These are phyloP conservation scores for Carex pumila DNA, from an alignment of 176 grass and related monocot species.

Conservation along the genomic window DNA sequence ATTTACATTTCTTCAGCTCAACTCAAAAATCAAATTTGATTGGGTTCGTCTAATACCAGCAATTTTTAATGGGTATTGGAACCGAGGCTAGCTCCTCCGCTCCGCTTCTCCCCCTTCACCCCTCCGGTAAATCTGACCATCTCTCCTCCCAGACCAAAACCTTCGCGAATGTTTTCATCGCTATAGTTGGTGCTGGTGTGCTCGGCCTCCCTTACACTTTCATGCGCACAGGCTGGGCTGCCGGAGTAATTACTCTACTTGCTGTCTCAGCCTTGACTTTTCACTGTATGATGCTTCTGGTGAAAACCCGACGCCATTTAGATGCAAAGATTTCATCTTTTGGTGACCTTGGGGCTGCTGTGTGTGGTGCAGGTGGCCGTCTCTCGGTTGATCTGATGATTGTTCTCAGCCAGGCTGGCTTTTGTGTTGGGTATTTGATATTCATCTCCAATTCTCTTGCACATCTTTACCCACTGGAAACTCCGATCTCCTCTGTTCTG, in stretches of 20 bases:
- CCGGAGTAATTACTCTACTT: slow-evolving; percentile 53
- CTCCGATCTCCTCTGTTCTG: slow-evolving; percentile 16
- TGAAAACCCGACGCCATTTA: slow-evolving; percentile 56
- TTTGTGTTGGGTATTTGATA: slow-evolving; percentile 90
- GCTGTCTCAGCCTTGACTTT: slow-evolving; percentile 67
- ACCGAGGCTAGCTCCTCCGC: slow-evolving; percentile 54
- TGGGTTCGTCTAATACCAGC: neutral
- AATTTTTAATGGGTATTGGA: slow-evolving; percentile 42
- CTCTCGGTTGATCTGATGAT: slow-evolving; percentile 79
- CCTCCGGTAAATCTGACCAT: neutral
- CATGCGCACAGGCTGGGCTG: slow-evolving; percentile 79
- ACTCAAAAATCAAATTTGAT: neutral
- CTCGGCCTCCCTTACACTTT: slow-evolving; percentile 97
- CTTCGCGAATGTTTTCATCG: slow-evolving; percentile 94
- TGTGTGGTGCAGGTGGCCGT: slow-evolving; percentile 46
- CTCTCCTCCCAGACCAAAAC: slow-evolving; percentile 95
- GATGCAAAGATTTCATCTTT: slow-evolving; percentile 69
- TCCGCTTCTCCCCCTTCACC: slow-evolving; percentile 50
- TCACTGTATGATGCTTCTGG: slow-evolving; percentile 95
- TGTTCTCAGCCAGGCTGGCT: slow-evolving; percentile 89
- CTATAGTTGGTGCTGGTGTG: slow-evolving; percentile 83
- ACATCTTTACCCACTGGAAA: slow-evolving; percentile 49
- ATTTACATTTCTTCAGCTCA: neutral
- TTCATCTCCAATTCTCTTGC: slow-evolving; percentile 81
- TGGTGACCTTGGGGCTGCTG: slow-evolving; percentile 68